These are phyloP conservation scores for Sporisorium exsertum DNA, from an alignment of 1,284 basidiomycete species.

Conservation along the genomic window DNA sequence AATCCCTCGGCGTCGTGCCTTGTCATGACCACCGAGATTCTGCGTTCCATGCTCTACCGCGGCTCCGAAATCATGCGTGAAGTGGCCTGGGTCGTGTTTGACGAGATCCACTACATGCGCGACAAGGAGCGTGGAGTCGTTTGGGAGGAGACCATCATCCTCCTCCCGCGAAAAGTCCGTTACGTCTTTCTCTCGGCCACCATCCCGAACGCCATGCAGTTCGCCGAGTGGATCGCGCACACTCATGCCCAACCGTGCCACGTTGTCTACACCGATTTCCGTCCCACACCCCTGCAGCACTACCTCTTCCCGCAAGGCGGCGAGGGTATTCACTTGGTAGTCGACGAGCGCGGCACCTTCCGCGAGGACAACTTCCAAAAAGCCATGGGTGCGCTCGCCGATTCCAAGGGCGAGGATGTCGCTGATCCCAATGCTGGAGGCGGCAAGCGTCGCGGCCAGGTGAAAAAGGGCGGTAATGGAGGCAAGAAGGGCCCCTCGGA, in stretches of 20 bases:
- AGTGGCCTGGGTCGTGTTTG: constrained; percentile 99
- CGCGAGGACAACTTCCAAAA: constrained; percentile 97
- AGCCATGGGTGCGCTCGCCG: constrained; percentile 93
- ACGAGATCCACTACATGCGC: constrained; percentile 99
- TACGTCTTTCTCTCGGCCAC: constrained; percentile 99
- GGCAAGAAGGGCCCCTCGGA: constrained; percentile 97
- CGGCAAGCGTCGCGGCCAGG: constrained; percentile 76
- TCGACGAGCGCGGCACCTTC: constrained; percentile 97
- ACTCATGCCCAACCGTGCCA: constrained; percentile 98
- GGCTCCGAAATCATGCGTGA: constrained; percentile 99
- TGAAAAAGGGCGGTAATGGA: constrained; percentile 92
- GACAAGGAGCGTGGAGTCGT: constrained; percentile 82
- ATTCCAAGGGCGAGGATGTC: constrained; percentile 86
- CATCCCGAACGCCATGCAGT: constrained; percentile 99
- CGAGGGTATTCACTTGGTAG: constrained; percentile 96
- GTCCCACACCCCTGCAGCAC: constrained; percentile 96
- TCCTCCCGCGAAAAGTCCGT: constrained; percentile 93
- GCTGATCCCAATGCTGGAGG: constrained; percentile 78
- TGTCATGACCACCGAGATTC: constrained; percentile 99
- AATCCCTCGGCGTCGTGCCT: constrained; percentile 96
- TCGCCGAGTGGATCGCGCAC: constrained; percentile 98
- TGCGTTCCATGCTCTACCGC: constrained; percentile 97
- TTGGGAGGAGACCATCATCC: constrained; percentile 88
- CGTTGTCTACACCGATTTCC: constrained; percentile 98
- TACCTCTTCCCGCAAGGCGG: constrained; percentile 97